Conservation (phyloP, 164 flowering plant genomes). For the Magnolia kwangsiensis region DNA sequence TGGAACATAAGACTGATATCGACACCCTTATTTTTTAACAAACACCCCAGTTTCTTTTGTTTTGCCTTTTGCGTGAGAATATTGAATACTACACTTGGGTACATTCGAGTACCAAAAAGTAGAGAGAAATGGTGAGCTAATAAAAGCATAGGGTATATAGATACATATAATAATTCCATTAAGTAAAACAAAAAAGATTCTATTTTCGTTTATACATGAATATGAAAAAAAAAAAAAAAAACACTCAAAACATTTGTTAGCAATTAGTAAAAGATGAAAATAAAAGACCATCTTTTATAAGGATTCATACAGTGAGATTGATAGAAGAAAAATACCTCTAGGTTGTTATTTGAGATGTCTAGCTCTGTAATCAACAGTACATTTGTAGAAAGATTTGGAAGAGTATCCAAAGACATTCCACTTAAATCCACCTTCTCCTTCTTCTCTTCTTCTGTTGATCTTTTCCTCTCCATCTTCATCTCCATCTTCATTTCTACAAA, state of each 20-base stretch:
- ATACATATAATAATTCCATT: too few species aligned
- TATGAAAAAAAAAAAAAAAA: too few species aligned
- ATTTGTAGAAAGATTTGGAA: slow-evolving; percentile 60
- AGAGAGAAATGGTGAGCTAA: too few species aligned
- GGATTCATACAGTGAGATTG: not conserved
- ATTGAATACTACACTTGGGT: too few species aligned
- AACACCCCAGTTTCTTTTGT: too few species aligned
- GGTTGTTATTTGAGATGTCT: slow-evolving; percentile 80
- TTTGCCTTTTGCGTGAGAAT: too few species aligned
- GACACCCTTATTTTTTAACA: too few species aligned
- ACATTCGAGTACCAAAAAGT: too few species aligned
- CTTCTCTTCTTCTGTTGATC: slow-evolving; percentile 25
- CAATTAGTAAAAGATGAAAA: not conserved
- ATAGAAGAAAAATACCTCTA: slow-evolving; percentile 38
- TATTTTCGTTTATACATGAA: not conserved
- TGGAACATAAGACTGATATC: too few species aligned
- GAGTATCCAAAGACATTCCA: slow-evolving; percentile 53
- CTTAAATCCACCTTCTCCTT: slow-evolving; percentile 59
- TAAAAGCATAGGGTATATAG: not conserved
- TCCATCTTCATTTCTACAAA: slow-evolving; percentile 10
- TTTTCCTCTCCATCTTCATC: slow-evolving; percentile 14
- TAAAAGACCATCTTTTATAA: not conserved
- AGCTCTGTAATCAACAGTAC: slow-evolving; percentile 52
- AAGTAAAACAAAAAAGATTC: not conserved
- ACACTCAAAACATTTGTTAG: not conserved